Evolutionary conservation across 371 early-diverging fungal species (phyloP).

Genomic region (Lichtheimia corymbifera): DNA sequence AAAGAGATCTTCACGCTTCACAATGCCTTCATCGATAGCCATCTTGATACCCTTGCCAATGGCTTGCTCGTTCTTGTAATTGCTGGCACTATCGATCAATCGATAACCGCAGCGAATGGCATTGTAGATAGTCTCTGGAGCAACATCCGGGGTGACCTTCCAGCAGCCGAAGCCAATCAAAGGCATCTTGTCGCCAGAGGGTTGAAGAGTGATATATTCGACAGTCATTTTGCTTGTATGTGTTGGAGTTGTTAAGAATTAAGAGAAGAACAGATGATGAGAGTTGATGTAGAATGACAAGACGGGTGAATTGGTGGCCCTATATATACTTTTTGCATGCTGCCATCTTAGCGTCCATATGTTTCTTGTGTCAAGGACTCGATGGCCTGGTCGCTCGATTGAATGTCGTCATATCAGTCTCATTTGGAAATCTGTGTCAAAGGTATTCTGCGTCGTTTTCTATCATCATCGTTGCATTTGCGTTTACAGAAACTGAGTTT

Average conservation of each 20-base stretch:
- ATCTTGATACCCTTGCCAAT: constrained; percentile 44
- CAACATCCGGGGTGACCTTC: constrained; percentile 33
- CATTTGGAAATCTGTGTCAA: constrained; percentile 3
- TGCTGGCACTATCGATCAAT: constrained; percentile 28
- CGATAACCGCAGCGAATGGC: constrained; percentile 32
- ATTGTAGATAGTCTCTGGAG: constrained; percentile 22
- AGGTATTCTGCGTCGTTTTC: background rate
- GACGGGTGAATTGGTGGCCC: background rate
- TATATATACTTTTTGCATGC: background rate
- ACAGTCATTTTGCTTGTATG: constrained; percentile 15
- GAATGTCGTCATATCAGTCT: constrained; percentile 1
- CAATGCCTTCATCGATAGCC: constrained; percentile 52
- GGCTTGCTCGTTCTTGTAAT: constrained; percentile 59
- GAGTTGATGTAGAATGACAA: background rate
- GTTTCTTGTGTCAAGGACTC: too few relatives aligned
- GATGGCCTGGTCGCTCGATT: background rate
- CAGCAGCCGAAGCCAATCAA: constrained; percentile 31
- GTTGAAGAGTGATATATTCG: constrained; percentile 20
- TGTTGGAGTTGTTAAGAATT: background rate
- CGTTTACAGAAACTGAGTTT: too few relatives aligned
- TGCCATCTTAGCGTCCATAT: too few relatives aligned
- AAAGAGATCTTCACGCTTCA: constrained; percentile 65
- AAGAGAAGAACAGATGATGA: background rate
- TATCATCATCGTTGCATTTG: too few relatives aligned
- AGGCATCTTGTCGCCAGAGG: constrained; percentile 26